Evolutionary conservation across 2,329 filamentous ascomycete genomes (phyloP).

Genomic region (Talaromyces sp.): DNA sequence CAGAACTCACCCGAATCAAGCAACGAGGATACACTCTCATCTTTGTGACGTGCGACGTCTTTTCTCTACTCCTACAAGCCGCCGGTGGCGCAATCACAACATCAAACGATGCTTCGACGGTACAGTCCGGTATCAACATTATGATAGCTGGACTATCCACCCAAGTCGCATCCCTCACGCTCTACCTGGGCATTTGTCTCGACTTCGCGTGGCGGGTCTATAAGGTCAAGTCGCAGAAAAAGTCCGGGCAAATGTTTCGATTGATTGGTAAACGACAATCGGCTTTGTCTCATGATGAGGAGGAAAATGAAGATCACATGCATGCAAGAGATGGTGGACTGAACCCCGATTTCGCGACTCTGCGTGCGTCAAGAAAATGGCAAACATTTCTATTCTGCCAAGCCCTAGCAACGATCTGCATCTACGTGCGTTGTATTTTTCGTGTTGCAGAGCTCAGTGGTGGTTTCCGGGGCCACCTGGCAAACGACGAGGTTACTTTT

Average conservation of each 20-base stretch:
- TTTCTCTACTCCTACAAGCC: too few relatives aligned
- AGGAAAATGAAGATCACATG: background rate
- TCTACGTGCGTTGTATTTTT: conserved; percentile 47
- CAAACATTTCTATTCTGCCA: background rate
- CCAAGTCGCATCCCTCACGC: background rate
- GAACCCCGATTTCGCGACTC: background rate
- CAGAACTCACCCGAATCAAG: too few relatives aligned
- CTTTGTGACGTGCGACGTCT: too few relatives aligned
- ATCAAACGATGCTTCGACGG: too few relatives aligned
- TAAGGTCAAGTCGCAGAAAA: background rate
- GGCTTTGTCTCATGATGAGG: background rate
- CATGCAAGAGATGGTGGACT: background rate
- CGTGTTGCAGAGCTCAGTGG: conserved; percentile 48
- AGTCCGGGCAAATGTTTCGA: background rate
- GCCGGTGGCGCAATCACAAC: too few relatives aligned
- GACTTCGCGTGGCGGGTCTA: background rate
- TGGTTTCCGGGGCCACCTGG: conserved; percentile 45
- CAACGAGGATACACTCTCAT: too few relatives aligned
- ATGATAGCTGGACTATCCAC: too few relatives aligned
- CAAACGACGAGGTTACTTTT: conserved; percentile 48
- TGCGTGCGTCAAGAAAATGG: background rate
- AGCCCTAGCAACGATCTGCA: conserved; percentile 35
- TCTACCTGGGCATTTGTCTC: conserved; percentile 6
- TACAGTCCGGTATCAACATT: too few relatives aligned
- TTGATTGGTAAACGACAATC: background rate